Conservation (phyloP, 176 grass and related monocot species). For the Cenchrus fungigraminus region DNA sequence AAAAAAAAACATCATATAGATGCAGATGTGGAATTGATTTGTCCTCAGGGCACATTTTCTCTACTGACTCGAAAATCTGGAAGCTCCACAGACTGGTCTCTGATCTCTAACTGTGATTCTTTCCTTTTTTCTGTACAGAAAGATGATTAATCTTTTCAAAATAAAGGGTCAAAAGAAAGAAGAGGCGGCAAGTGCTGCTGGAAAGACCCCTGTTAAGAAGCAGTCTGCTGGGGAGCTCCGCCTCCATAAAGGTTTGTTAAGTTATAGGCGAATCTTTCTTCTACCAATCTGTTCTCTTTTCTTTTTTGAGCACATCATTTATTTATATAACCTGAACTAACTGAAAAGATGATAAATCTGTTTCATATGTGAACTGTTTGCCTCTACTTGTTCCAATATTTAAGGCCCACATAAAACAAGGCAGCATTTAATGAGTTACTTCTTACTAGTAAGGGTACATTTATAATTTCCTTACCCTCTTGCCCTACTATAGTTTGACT, state of each 20-base stretch:
- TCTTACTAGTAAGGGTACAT: background rate
- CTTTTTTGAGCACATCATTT: background rate
- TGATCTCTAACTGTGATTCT: conserved; percentile 8
- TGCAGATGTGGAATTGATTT: background rate
- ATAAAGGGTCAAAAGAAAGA: conserved; percentile 89
- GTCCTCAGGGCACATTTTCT: background rate
- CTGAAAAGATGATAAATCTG: background rate
- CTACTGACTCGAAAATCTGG: background rate
- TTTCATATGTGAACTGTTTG: background rate
- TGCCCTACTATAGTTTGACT: background rate
- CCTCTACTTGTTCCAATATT: background rate
- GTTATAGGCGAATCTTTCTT: background rate
- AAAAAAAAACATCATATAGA: background rate
- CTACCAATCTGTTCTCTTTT: background rate
- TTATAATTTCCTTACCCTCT: background rate
- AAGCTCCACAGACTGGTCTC: background rate
- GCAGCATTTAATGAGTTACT: background rate
- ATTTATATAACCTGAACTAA: background rate
- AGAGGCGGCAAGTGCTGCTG: conserved; percentile 71
- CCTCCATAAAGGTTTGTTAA: conserved; percentile 71
- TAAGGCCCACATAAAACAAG: conserved; percentile 6
- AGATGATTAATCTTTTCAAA: conserved; percentile 90
- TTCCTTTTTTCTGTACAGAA: conserved; percentile 44
- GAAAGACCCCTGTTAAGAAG: conserved; percentile 66
- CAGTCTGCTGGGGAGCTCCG: conserved; percentile 83